Conservation (phyloP, 148 eudicot species). For the Rhododendron mucronatum region DNA sequence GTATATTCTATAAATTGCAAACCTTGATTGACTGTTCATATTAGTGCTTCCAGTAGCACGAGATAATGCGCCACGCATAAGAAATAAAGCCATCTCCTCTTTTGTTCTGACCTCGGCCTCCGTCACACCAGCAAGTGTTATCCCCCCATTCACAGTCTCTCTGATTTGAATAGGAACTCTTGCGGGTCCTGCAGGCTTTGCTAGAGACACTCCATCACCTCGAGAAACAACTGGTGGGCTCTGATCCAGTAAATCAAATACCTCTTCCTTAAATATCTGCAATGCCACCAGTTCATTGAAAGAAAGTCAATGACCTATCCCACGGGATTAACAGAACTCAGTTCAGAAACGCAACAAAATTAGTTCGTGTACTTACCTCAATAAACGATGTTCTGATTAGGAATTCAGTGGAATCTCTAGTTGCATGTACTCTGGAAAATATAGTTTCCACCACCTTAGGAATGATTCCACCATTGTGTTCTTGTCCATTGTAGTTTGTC, state of each 20-base stretch:
- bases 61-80: constrained; percentile 67
- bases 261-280: constrained; percentile 97
- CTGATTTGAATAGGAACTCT: constrained; percentile 92
- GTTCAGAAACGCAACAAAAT: background rate
- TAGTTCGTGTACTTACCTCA: constrained; percentile 45
- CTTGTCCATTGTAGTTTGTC: constrained; percentile 78
- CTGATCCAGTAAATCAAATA: constrained; percentile 82
- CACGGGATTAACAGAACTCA: background rate
- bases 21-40: constrained; percentile 97
- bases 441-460: constrained; percentile 87
- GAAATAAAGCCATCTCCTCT: constrained; percentile 81
- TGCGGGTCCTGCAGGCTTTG: constrained; percentile 49
- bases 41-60: constrained; percentile 99
- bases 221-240: constrained; percentile 31
- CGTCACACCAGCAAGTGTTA: constrained; percentile 88
- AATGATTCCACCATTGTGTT: constrained; percentile 51
- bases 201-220: constrained; percentile 37
- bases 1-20: background rate
- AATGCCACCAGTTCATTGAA: background rate
- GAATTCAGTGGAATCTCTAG: constrained; percentile 57
- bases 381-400: constrained; percentile 84
- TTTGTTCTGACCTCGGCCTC: constrained; percentile 84
- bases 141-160: constrained; percentile 80
- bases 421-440: constrained; percentile 53
- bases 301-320: background rate